Conservation (phyloP, 306 rosid species). For the Albizia julibrissin region DNA sequence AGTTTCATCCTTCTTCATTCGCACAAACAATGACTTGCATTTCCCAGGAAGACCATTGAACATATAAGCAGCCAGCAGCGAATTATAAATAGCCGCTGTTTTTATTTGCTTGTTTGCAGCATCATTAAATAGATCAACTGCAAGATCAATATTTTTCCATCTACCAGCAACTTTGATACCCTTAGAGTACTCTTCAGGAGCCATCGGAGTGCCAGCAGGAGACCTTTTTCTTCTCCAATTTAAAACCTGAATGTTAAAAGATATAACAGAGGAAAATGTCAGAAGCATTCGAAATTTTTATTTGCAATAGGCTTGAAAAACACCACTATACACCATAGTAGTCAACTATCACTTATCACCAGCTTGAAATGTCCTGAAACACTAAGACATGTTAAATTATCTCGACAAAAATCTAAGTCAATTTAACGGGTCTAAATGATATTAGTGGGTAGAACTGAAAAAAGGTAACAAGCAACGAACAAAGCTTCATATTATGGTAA, state of each 20-base stretch:
- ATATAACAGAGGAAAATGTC: neutral
- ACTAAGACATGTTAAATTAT: neutral
- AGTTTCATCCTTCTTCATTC: conserved; percentile 56
- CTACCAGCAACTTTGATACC: conserved; percentile 68
- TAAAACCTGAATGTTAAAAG: conserved; percentile 54
- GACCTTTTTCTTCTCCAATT: conserved; percentile 59
- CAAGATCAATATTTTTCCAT: conserved; percentile 54
- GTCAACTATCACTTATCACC: neutral
- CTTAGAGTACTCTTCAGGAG: conserved; percentile 57
- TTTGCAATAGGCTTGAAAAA: neutral
- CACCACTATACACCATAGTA: neutral
- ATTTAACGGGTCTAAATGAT: neutral
- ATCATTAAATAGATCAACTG: conserved; percentile 59
- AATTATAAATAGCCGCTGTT: conserved; percentile 67
- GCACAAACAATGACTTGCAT: conserved; percentile 60
- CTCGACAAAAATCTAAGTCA: neutral
- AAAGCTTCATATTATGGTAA: neutral
- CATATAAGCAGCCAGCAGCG: conserved; percentile 75
- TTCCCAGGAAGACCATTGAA: conserved; percentile 54
- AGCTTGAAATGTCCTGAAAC: neutral
- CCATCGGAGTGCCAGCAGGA: conserved; percentile 36
- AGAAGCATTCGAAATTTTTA: neutral
- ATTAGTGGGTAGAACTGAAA: neutral
- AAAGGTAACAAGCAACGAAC: neutral
- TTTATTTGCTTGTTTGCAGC: conserved; percentile 52